Percentiles rank a stretch among this genome's conserved stretches.
Conservation (phyloP, 2,329 filamentous ascomycete genomes). For the Penicillium sp. region DNA sequence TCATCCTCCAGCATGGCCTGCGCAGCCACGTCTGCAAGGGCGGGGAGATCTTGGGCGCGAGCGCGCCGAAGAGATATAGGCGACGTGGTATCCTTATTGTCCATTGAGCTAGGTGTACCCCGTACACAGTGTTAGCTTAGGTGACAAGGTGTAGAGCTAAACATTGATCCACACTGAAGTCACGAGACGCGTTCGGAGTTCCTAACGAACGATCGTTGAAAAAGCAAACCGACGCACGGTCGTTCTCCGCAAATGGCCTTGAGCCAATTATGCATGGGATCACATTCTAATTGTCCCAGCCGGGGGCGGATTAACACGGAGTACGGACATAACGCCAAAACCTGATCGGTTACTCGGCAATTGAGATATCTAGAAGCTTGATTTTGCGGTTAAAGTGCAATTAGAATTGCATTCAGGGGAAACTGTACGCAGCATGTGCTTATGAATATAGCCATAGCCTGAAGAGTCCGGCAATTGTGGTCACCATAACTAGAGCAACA, state of each 20-base stretch:
- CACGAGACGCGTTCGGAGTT: not conserved
- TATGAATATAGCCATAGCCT: not conserved
- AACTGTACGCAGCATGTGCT: not conserved
- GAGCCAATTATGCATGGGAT: not conserved
- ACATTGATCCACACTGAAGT: no score
- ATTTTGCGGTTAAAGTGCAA: not conserved
- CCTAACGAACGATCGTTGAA: not conserved
- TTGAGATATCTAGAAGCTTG: not conserved
- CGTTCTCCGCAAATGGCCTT: not conserved
- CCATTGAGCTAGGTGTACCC: not conserved
- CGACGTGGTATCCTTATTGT: not conserved
- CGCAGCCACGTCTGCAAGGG: constrained; percentile 13
- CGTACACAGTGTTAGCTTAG: no score
- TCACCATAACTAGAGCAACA: not conserved
- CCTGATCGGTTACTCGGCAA: constrained; percentile 2
- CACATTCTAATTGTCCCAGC: not conserved
- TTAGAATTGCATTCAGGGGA: not conserved
- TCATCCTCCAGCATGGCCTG: constrained; percentile 17
- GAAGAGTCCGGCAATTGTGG: not conserved
- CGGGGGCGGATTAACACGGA: constrained; percentile 1
- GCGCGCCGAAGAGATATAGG: constrained; percentile 8
- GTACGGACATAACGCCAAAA: not conserved
- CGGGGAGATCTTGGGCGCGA: constrained; percentile 8
- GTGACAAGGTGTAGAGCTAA: not conserved
- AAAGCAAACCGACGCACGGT: not conserved